phyloP scores from a whole-genome alignment of 2,329 filamentous ascomycete species.

The Lasiodiplodia sp. region DNA sequence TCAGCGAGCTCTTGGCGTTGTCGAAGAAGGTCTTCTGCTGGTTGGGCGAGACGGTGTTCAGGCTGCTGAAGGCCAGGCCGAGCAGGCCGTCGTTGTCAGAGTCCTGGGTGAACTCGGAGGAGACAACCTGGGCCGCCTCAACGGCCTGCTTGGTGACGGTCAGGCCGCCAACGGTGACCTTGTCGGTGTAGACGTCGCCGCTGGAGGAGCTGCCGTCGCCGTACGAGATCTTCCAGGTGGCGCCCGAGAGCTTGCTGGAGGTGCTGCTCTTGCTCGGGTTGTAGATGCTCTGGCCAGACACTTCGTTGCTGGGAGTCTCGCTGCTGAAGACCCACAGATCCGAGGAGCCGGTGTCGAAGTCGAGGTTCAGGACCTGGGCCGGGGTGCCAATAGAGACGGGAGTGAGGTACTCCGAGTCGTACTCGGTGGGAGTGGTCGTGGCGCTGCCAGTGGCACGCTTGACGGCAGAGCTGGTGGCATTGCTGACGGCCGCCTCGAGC shows the following conservation, averaged over 20 bases:
- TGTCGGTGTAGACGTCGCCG: conserved; percentile 72
- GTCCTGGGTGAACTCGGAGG: conserved; percentile 53
- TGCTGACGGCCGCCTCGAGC: conserved; percentile 38
- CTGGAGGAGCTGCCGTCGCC: conserved; percentile 70
- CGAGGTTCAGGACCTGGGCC: conserved; percentile 56
- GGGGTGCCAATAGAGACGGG: conserved; percentile 67
- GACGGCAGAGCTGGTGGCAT: conserved; percentile 35
- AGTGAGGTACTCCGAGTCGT: conserved; percentile 49
- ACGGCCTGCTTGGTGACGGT: conserved; percentile 69
- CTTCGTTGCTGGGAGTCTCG: neutral
- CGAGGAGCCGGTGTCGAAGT: conserved; percentile 74
- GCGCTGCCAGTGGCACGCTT: conserved; percentile 37
- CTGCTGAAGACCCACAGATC: conserved; percentile 62
- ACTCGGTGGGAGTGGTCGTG: conserved; percentile 34
- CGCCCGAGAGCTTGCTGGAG: conserved; percentile 44
- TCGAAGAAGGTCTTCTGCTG: conserved; percentile 66
- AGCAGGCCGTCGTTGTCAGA: conserved; percentile 65
- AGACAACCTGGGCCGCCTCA: conserved; percentile 68
- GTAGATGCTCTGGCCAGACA: conserved; percentile 65
- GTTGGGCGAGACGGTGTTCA: conserved; percentile 64
- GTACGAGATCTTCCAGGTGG: conserved; percentile 68
- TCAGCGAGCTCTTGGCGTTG: conserved; percentile 61
- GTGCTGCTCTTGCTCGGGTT: conserved; percentile 52
- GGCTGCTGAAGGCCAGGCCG: conserved; percentile 65
- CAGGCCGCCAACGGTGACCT: conserved; percentile 67